Evolutionary conservation across 805 yeast genomes (phyloP).

Genomic region (Saccharomycopsis babjevae): DNA sequence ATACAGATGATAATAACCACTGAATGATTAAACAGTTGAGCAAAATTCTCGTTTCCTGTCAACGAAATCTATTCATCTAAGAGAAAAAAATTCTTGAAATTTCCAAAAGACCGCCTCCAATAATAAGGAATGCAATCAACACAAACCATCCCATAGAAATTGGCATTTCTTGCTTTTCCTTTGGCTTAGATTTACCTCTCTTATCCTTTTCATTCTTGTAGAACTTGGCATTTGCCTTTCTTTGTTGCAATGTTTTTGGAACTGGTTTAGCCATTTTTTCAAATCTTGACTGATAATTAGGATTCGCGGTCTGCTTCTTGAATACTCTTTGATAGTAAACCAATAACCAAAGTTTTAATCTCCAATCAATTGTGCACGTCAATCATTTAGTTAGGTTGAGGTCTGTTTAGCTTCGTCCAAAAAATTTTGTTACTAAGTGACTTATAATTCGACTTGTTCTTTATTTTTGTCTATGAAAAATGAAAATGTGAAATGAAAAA

Average conservation of each 20-base stretch:
- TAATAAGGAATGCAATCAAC: slow-evolving; percentile 33
- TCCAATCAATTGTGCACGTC: slow-evolving; percentile 18
- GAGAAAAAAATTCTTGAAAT: slow-evolving; percentile 29
- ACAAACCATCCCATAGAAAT: slow-evolving; percentile 32
- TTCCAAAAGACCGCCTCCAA: slow-evolving; percentile 40
- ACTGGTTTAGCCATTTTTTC: slow-evolving; percentile 23
- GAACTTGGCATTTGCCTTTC: slow-evolving; percentile 36
- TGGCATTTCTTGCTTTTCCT: slow-evolving; percentile 26
- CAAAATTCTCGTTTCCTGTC: too few relatives aligned
- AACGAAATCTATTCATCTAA: background rate
- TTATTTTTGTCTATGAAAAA: too few relatives aligned
- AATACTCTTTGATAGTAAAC: too few relatives aligned
- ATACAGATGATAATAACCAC: too few relatives aligned
- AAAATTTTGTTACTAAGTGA: too few relatives aligned
- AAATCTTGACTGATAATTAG: too few relatives aligned
- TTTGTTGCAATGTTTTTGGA: slow-evolving; percentile 36
- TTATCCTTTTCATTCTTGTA: slow-evolving; percentile 32
- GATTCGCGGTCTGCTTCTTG: too few relatives aligned
- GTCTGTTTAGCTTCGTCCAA: too few relatives aligned
- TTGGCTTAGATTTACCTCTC: slow-evolving; percentile 33
- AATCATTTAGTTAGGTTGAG: background rate
- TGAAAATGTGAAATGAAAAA: too few relatives aligned
- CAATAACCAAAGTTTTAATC: too few relatives aligned
- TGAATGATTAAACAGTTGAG: too few relatives aligned
- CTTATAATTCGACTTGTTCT: too few relatives aligned